These are phyloP conservation scores for Hylodesmum podocarpum DNA, from an alignment of 306 rosid species.

Conservation along the genomic window DNA sequence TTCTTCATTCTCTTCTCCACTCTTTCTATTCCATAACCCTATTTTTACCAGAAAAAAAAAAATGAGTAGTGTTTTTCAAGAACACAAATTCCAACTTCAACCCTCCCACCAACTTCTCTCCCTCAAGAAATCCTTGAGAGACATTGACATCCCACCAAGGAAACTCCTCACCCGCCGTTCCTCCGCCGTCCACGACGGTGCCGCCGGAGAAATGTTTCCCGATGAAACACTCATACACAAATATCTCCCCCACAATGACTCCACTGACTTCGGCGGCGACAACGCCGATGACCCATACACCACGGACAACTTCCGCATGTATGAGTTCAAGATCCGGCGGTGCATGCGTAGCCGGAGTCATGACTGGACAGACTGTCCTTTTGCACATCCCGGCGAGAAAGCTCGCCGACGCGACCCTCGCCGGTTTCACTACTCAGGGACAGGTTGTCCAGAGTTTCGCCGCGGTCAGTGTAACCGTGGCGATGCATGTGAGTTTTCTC, in stretches of 20 bases:
- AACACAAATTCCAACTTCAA: slow-evolving; percentile 43
- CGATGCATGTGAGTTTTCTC: slow-evolving; percentile 77
- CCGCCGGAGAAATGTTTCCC: slow-evolving; percentile 42
- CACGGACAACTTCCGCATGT: slow-evolving; percentile 85
- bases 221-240: slow-evolving; percentile 51
- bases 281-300: slow-evolving; percentile 60
- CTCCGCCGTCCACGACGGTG: not conserved
- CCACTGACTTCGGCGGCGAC: slow-evolving; percentile 28
- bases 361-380: slow-evolving; percentile 98
- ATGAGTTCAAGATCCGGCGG: slow-evolving; percentile 82
- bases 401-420: slow-evolving; percentile 88
- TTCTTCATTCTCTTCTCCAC: not conserved
- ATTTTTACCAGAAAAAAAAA: not conserved
- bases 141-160: slow-evolving; percentile 66
- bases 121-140: slow-evolving; percentile 40
- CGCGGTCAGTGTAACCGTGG: slow-evolving; percentile 77
- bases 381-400: slow-evolving; percentile 84
- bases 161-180: slow-evolving; percentile 57
- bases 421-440: slow-evolving; percentile 65
- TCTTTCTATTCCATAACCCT: not conserved
- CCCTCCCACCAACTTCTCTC: slow-evolving; percentile 43
- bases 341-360: slow-evolving; percentile 93
- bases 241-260: slow-evolving; percentile 44
- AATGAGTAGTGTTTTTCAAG: slow-evolving; percentile 51
- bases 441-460: slow-evolving; percentile 72